Percentiles rank a stretch among this genome's conserved stretches.
phyloP scores from a whole-genome alignment of 2,329 filamentous ascomycete genomes.

The Xylaria multiplex region DNA sequence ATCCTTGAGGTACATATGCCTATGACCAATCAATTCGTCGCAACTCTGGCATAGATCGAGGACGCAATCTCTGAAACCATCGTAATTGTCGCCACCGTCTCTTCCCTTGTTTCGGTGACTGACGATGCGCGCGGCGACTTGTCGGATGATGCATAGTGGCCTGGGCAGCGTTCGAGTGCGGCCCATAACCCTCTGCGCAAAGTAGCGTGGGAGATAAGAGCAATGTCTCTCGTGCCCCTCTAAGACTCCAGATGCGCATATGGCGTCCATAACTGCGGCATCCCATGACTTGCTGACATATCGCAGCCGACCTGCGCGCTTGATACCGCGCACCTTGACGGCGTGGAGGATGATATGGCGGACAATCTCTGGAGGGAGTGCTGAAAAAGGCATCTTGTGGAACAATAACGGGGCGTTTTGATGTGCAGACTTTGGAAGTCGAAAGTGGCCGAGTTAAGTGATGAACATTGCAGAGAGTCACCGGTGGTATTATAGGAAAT shows the following conservation, averaged over 20 bases:
- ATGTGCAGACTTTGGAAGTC: too few species aligned
- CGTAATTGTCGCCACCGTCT: slow-evolving; percentile 7
- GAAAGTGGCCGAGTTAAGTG: too few species aligned
- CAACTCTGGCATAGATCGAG: slow-evolving; percentile 8
- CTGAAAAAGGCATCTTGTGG: too few species aligned
- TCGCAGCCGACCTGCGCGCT: slow-evolving; percentile 22
- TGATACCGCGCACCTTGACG: slow-evolving; percentile 24
- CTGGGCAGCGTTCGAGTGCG: background rate
- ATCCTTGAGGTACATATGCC: too few species aligned
- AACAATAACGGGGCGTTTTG: too few species aligned
- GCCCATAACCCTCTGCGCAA: too few species aligned
- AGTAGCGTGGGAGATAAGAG: too few species aligned
- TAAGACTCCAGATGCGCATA: too few species aligned
- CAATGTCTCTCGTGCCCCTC: too few species aligned
- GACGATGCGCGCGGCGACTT: slow-evolving; percentile 15
- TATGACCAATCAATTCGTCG: too few species aligned
- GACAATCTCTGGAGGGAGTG: slow-evolving; percentile 25
- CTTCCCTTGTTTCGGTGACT: slow-evolving; percentile 14
- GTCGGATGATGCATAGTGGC: slow-evolving; percentile 12
- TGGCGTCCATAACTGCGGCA: background rate
- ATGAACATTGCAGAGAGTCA: too few species aligned
- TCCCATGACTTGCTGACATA: slow-evolving; percentile 23
- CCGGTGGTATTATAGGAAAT: too few species aligned
- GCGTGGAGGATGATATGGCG: slow-evolving; percentile 26
- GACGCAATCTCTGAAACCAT: slow-evolving; percentile 18